Conservation (phyloP, 1,284 basidiomycete genomes). For the Volvariella volvacea region DNA sequence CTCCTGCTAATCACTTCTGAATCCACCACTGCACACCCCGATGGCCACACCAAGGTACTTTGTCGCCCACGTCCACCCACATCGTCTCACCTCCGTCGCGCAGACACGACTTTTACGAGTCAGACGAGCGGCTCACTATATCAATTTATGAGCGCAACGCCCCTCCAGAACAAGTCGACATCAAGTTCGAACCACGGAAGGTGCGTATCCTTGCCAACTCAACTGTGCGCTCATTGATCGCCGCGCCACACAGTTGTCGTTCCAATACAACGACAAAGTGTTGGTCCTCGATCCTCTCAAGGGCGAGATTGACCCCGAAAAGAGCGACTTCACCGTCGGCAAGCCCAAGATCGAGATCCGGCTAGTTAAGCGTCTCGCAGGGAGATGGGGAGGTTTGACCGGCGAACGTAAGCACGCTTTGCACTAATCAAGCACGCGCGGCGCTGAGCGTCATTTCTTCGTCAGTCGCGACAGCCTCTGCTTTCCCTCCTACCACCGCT, state of each 20-base stretch:
- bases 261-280: constrained; percentile 56
- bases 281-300: constrained; percentile 71
- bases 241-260: constrained; percentile 39
- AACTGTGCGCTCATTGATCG: constrained; percentile 1
- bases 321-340: constrained; percentile 62
- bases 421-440: constrained; percentile 4
- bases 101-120: constrained; percentile 88
- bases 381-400: constrained; percentile 67
- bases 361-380: constrained; percentile 54
- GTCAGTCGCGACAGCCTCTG: constrained; percentile 20
- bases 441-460: constrained; percentile 19
- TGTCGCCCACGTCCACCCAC: too few relatives aligned
- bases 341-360: constrained; percentile 81
- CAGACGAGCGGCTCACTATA: constrained; percentile 65
- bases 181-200: constrained; percentile 59
- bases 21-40: constrained; percentile 10
- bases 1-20: background rate
- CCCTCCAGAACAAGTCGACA: constrained; percentile 53
- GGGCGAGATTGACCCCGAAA: constrained; percentile 66
- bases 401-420: background rate
- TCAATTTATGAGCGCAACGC: constrained; percentile 78
- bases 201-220: constrained; percentile 28
- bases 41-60: constrained; percentile 38
- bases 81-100: background rate
- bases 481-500: constrained; percentile 25